Conservation (phyloP, 179 eudicot species). For the Camellia oleifera region DNA sequence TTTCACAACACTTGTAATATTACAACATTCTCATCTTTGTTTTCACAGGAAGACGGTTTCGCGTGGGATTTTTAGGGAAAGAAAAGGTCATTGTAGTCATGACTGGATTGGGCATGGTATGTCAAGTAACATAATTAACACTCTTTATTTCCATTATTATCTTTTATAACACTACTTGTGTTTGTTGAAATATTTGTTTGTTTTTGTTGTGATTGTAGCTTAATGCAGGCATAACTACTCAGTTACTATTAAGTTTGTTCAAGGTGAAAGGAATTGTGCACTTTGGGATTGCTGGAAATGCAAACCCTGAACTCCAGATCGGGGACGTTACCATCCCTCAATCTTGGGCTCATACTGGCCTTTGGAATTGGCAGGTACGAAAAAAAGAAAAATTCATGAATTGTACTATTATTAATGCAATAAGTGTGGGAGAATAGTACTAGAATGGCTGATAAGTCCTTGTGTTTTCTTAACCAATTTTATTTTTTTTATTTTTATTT, state of each 20-base stretch:
- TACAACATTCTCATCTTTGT: neutral
- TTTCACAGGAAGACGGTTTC: slow-evolving; percentile 9
- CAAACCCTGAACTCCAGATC: slow-evolving; percentile 30
- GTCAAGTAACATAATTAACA: neutral
- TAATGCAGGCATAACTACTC: slow-evolving; percentile 47
- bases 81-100: neutral
- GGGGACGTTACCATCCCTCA: slow-evolving; percentile 50
- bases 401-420: no score
- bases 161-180: neutral
- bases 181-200: neutral
- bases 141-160: neutral
- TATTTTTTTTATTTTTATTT: no score
- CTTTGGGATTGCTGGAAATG: slow-evolving; percentile 50
- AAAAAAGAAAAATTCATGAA: neutral
- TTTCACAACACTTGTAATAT: neutral
- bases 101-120: slow-evolving; percentile 33
- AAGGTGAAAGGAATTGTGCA: slow-evolving; percentile 38
- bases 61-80: neutral
- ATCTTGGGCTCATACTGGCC: slow-evolving; percentile 43
- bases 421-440: no score
- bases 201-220: slow-evolving; percentile 13
- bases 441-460: no score
- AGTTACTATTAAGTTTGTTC: slow-evolving; percentile 31
- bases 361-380: slow-evolving; percentile 53
- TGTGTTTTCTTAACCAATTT: no score